Conservation (phyloP, 306 rosid species). For the Canavalia gladiata region DNA sequence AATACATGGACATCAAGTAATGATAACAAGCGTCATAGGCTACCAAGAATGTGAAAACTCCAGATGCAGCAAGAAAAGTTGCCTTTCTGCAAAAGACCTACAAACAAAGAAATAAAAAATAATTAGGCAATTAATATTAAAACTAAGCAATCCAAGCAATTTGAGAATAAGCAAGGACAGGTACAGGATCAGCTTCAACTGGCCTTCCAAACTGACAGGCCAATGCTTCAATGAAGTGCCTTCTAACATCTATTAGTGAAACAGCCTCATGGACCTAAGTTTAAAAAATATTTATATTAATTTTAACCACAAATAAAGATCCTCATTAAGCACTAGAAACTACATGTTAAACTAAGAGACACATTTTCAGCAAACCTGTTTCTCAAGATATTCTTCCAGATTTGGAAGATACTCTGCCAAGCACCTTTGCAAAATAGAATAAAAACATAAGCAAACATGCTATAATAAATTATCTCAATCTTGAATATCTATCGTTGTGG, state of each 20-base stretch:
- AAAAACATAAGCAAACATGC: slow-evolving; percentile 41
- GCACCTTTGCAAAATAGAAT: slow-evolving; percentile 69
- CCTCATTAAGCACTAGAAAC: slow-evolving; percentile 19
- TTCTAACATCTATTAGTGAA: slow-evolving; percentile 77
- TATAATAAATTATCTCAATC: slow-evolving; percentile 24
- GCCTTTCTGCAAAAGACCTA: slow-evolving; percentile 96
- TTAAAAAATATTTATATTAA: slow-evolving; percentile 33
- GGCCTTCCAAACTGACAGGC: slow-evolving; percentile 80
- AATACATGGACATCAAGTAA: slow-evolving; percentile 5
- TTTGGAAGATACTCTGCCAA: slow-evolving; percentile 90
- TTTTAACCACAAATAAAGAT: slow-evolving; percentile 30
- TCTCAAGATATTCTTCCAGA: slow-evolving; percentile 87
- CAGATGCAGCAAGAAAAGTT: slow-evolving; percentile 71
- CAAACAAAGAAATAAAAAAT: slow-evolving; percentile 39
- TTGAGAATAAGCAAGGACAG: slow-evolving; percentile 35
- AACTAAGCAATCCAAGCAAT: slow-evolving; percentile 34
- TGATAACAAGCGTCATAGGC: slow-evolving; percentile 16
- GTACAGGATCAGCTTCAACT: slow-evolving; percentile 93
- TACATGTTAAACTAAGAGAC: slow-evolving; percentile 26
- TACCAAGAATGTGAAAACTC: slow-evolving; percentile 88
- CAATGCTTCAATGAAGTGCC: slow-evolving; percentile 86
- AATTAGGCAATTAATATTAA: slow-evolving; percentile 39
- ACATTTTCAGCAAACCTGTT: slow-evolving; percentile 73
- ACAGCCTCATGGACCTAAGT: slow-evolving; percentile 84
- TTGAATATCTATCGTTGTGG: slow-evolving; percentile 1